Evolutionary conservation across 805 yeast genomes (phyloP).

Genomic region (Vanderwaltozyma tropicalis): DNA sequence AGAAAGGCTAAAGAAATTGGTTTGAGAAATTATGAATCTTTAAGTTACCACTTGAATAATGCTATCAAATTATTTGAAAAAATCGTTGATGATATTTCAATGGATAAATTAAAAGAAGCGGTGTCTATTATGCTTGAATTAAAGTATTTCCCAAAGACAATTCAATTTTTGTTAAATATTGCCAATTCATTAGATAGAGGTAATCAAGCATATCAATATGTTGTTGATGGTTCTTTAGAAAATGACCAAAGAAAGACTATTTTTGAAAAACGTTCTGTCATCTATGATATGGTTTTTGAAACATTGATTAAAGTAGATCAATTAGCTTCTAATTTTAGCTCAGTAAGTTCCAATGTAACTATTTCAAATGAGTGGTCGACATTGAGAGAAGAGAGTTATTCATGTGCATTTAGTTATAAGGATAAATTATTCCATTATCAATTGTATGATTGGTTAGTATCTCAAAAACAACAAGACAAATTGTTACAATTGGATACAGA

Average conservation of each 20-base stretch:
- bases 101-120: conserved; percentile 75
- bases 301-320: conserved; percentile 65
- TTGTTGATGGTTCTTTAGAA: conserved; percentile 39
- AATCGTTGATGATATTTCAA: conserved; percentile 65
- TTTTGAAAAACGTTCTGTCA: conserved; percentile 42
- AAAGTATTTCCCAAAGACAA: conserved; percentile 75
- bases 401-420: conserved; percentile 56
- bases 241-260: conserved; percentile 43
- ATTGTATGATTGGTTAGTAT: conserved; percentile 84
- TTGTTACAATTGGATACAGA: conserved; percentile 74
- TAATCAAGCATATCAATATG: conserved; percentile 46
- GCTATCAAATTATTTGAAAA: conserved; percentile 70
- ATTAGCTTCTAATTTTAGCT: conserved; percentile 33
- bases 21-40: conserved; percentile 58
- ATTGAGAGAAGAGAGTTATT: conserved; percentile 62
- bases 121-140: conserved; percentile 66
- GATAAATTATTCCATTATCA: conserved; percentile 88
- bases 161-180: conserved; percentile 67
- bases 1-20: conserved; percentile 77
- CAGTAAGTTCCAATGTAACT: background rate
- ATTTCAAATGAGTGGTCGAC: conserved; percentile 35
- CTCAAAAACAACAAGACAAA: conserved; percentile 66
- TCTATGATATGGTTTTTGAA: conserved; percentile 67
- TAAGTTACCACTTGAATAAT: conserved; percentile 53
- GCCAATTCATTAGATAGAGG: conserved; percentile 60